Evolutionary conservation across 2,329 filamentous ascomycete genomes (phyloP).

Genomic region (Cordyceps cateniannulata): DNA sequence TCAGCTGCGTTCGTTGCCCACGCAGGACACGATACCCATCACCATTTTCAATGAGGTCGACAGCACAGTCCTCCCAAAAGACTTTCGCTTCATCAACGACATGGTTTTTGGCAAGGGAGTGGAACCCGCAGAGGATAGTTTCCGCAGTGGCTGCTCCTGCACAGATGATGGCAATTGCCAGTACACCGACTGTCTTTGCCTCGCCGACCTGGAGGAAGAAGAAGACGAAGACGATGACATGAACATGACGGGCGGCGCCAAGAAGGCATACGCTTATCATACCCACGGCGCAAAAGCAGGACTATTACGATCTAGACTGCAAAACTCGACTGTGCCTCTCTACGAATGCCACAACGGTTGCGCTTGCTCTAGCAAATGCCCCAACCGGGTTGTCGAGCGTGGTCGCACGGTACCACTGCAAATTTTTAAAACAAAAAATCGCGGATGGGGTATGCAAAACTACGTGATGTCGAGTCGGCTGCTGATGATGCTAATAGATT

Average conservation of each 20-base stretch:
- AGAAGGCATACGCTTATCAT: slow-evolving; percentile 57
- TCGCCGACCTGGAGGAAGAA: slow-evolving; percentile 53
- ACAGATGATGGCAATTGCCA: slow-evolving; percentile 56
- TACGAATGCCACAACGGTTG: slow-evolving; percentile 77
- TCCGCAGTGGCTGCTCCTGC: slow-evolving; percentile 66
- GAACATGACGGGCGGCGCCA: slow-evolving; percentile 13
- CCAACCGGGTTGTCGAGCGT: slow-evolving; percentile 70
- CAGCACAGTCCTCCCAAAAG: slow-evolving; percentile 46
- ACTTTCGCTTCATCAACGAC: slow-evolving; percentile 63
- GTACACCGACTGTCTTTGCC: slow-evolving; percentile 60
- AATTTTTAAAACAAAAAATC: slow-evolving; percentile 66
- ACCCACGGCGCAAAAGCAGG: slow-evolving; percentile 45
- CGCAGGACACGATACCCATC: slow-evolving; percentile 44
- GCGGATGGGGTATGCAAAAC: slow-evolving; percentile 62
- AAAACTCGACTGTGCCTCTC: slow-evolving; percentile 54
- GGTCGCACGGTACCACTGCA: slow-evolving; percentile 65
- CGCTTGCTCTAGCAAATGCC: slow-evolving; percentile 56
- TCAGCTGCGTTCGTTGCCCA: slow-evolving; percentile 50
- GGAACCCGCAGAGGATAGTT: slow-evolving; percentile 49
- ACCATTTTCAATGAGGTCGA: slow-evolving; percentile 60
- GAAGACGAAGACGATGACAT: slow-evolving; percentile 14
- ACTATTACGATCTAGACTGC: slow-evolving; percentile 43
- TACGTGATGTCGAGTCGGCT: not conserved
- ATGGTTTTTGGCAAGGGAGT: slow-evolving; percentile 57
- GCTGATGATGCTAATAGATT: not conserved